Evolutionary conservation across 208 protist genomes (phyloP).

Genomic region (Naegleria fowleri): DNA sequence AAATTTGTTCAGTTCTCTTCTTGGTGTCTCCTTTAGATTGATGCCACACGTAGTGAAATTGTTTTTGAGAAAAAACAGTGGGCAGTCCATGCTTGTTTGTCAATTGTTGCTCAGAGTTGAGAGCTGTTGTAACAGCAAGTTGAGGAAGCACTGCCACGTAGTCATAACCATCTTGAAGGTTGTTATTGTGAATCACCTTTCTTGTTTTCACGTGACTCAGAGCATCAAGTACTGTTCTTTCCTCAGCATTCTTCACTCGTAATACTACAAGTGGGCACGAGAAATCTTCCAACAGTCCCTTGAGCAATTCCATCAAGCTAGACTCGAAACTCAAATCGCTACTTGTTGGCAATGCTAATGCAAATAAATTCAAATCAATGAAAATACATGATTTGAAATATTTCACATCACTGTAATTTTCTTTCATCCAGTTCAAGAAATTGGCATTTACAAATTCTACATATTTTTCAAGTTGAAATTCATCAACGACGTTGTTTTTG

Average conservation of each 20-base stretch:
- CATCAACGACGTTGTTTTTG: background rate
- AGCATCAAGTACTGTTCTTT: background rate
- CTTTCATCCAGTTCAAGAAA: background rate
- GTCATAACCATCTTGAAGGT: background rate
- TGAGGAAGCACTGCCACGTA: background rate
- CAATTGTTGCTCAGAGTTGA: background rate
- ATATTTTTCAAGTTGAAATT: background rate
- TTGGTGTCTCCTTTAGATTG: background rate
- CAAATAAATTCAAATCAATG: background rate
- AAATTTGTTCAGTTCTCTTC: background rate
- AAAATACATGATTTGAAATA: background rate
- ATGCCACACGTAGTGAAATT: background rate
- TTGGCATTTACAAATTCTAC: background rate
- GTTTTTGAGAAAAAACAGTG: background rate
- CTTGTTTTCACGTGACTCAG: background rate
- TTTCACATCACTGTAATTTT: background rate
- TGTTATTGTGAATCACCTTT: background rate
- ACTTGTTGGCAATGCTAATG: background rate
- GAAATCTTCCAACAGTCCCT: background rate
- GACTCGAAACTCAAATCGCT: background rate
- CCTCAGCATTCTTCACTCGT: background rate
- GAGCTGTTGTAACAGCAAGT: background rate
- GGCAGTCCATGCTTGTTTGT: background rate
- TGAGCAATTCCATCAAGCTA: background rate
- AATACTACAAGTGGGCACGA: background rate